Evolutionary conservation across 2,329 filamentous ascomycete species (phyloP), one percentile per base, ranked within the genome.

Genomic region (Trichoderma sp.): DNA sequence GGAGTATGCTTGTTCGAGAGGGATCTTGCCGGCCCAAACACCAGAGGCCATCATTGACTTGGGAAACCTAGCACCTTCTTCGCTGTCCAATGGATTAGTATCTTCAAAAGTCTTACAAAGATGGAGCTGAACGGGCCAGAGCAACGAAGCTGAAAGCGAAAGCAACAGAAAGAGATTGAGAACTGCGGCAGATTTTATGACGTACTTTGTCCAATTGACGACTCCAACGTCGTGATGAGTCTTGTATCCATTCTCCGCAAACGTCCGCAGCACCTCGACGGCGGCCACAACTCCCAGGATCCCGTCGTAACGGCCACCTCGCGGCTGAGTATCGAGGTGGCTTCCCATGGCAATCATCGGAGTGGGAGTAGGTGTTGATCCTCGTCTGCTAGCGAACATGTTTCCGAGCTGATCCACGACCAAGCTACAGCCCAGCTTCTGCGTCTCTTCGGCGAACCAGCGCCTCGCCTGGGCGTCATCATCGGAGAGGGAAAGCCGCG

Each of bases 41-140:
- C 89, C 91, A 0, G 90, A 92, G 0, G 88, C 81, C n/a, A 90
- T 79, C 87, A 92, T 93, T 39, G 86, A 90, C 63, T 88, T 87
- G 1, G 90, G 90, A 68, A 94, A 94, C 0, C 91, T 83, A 1
- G 91, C 91, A 4, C 91, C 91, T 78, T 95, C 92, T 77, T 95
- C 91, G 72, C 87, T 90, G 58, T 45, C 17, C 48, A 54, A 15
- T 28, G 34, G 7, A 0, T 47, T 9, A 52, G 21, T n/a, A n/a
- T n/a, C 3, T 15, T 28, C 24, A 47, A 17, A 3, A 17, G 10
- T 19, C 43, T 10, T 39, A 39, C 34, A 14, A 39, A 14, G 12
- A 14, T 3, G 3, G 34, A 1, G 12, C 3, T 39, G 34, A 39
- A 14, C 34, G 14, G 14, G 10, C 34, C 34, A 14, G 5, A 4